These are phyloP conservation scores for Lentithecium fluviatile DNA, from an alignment of 495 filamentous ascomycete species.

Conservation along the genomic window DNA sequence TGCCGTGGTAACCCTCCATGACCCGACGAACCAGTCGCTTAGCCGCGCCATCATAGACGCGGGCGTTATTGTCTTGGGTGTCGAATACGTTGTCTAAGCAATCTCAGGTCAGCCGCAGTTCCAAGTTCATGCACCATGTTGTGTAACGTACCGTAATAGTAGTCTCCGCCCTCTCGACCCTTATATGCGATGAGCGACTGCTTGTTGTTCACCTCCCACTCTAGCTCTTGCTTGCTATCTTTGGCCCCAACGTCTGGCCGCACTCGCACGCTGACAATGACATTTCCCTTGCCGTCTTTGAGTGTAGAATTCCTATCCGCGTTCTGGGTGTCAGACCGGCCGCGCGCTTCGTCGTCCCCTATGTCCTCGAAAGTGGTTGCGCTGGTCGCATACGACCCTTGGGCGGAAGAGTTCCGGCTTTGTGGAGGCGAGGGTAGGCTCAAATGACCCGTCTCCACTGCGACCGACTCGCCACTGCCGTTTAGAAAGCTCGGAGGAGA, in stretches of 20 bases:
- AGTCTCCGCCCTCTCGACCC: slow-evolving; percentile 88
- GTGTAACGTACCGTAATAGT: slow-evolving; percentile 72
- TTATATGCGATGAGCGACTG: slow-evolving; percentile 76
- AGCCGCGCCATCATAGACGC: slow-evolving; percentile 88
- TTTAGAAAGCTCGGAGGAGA: slow-evolving; percentile 70
- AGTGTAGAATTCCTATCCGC: slow-evolving; percentile 32
- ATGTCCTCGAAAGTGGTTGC: slow-evolving; percentile 82
- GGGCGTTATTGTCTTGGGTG: slow-evolving; percentile 85
- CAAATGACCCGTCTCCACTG: slow-evolving; percentile 58
- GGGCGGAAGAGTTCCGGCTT: slow-evolving; percentile 83
- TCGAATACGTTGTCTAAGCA: slow-evolving; percentile 88
- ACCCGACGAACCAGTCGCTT: slow-evolving; percentile 93
- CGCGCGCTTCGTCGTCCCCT: slow-evolving; percentile 51
- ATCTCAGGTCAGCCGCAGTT: slow-evolving; percentile 25
- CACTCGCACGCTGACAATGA: slow-evolving; percentile 91
- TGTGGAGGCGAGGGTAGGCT: slow-evolving; percentile 77
- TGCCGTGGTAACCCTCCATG: slow-evolving; percentile 99
- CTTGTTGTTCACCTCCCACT: slow-evolving; percentile 91
- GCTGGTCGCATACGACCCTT: slow-evolving; percentile 86
- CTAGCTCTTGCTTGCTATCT: slow-evolving; percentile 67
- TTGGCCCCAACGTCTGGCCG: slow-evolving; percentile 70
- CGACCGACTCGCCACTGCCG: slow-evolving; percentile 71
- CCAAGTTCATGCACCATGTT: slow-evolving; percentile 14
- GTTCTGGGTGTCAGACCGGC: slow-evolving; percentile 49
- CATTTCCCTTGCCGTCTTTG: slow-evolving; percentile 81